Percentiles rank a stretch among this genome's conserved stretches.
Conservation (phyloP, 768 basidiomycete genomes). For the Gelatoporia subvermispora region DNA sequence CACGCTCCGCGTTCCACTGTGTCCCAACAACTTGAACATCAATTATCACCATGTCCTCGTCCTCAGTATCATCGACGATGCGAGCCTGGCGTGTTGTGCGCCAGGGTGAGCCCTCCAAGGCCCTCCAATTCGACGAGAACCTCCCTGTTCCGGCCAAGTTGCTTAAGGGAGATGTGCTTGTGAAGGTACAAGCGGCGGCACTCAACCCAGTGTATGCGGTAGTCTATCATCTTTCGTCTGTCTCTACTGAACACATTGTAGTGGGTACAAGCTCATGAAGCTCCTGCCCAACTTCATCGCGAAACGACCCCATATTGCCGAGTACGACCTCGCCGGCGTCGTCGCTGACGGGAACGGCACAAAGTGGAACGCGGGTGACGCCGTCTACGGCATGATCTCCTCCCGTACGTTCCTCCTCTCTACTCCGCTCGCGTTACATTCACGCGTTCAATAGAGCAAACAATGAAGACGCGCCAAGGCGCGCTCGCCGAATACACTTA, state of each 20-base stretch:
- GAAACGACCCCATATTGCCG: slow-evolving; percentile 47
- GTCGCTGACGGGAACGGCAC: slow-evolving; percentile 52
- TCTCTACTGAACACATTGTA: slow-evolving; percentile 19
- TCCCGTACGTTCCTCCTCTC: slow-evolving; percentile 22
- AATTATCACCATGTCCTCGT: slow-evolving; percentile 2
- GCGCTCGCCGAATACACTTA: slow-evolving; percentile 53
- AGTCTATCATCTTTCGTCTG: not conserved
- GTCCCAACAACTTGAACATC: too few species aligned
- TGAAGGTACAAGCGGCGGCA: slow-evolving; percentile 49
- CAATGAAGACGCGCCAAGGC: slow-evolving; percentile 41
- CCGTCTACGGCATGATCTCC: slow-evolving; percentile 55
- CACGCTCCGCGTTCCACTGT: too few species aligned
- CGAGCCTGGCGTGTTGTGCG: slow-evolving; percentile 25
- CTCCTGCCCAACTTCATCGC: slow-evolving; percentile 42
- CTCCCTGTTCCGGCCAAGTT: slow-evolving; percentile 30
- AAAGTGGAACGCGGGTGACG: slow-evolving; percentile 52
- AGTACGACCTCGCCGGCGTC: slow-evolving; percentile 60
- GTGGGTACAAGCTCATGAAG: slow-evolving; percentile 57
- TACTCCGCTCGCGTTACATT: not conserved
- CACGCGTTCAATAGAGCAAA: slow-evolving; percentile 18
- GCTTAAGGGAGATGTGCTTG: slow-evolving; percentile 38
- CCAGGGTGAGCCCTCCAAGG: slow-evolving; percentile 25
- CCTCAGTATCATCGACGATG: slow-evolving; percentile 12
- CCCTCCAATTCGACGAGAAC: slow-evolving; percentile 23
- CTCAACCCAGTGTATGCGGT: slow-evolving; percentile 63